Conservation (phyloP, 2,329 filamentous ascomycete species). For the Ophiocordyceps camponoti-leonardi region DNA sequence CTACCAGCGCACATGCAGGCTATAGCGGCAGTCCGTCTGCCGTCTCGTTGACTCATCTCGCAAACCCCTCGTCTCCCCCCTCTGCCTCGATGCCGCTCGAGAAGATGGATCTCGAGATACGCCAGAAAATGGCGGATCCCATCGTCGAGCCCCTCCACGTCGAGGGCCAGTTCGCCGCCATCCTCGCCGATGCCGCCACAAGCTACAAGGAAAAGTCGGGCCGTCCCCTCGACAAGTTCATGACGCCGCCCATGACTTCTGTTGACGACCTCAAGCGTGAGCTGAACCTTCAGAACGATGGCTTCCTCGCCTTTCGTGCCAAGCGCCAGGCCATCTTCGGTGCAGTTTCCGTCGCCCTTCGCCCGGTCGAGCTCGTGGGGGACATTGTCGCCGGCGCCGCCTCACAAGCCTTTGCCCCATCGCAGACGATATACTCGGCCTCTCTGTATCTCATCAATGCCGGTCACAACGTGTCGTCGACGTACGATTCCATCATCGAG, state of each 20-base stretch:
- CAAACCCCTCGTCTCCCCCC: not conserved
- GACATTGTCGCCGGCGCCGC: slow-evolving; percentile 18
- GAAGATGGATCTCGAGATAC: not conserved
- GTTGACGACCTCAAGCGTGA: slow-evolving; percentile 14
- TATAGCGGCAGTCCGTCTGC: not conserved
- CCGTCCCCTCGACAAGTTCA: slow-evolving; percentile 13
- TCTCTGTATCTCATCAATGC: slow-evolving; percentile 24
- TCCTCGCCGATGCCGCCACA: slow-evolving; percentile 17
- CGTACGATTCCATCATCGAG: slow-evolving; percentile 26
- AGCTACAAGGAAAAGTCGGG: slow-evolving; percentile 13
- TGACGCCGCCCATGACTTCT: slow-evolving; percentile 14
- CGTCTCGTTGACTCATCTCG: not conserved
- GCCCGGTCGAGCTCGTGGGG: slow-evolving; percentile 22
- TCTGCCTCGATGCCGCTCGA: not conserved
- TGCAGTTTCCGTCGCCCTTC: slow-evolving; percentile 13
- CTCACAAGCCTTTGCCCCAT: slow-evolving; percentile 21
- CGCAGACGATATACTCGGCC: slow-evolving; percentile 23
- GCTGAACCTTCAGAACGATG: slow-evolving; percentile 17
- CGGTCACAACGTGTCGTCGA: slow-evolving; percentile 24
- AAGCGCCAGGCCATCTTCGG: slow-evolving; percentile 17
- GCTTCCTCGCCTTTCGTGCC: slow-evolving; percentile 19
- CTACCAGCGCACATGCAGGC: not conserved
- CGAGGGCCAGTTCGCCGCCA: slow-evolving; percentile 9
- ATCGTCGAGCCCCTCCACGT: not conserved
- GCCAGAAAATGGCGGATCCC: not conserved